phyloP scores from a whole-genome alignment of 768 basidiomycete genomes.

The Tephrocybe sp. region DNA sequence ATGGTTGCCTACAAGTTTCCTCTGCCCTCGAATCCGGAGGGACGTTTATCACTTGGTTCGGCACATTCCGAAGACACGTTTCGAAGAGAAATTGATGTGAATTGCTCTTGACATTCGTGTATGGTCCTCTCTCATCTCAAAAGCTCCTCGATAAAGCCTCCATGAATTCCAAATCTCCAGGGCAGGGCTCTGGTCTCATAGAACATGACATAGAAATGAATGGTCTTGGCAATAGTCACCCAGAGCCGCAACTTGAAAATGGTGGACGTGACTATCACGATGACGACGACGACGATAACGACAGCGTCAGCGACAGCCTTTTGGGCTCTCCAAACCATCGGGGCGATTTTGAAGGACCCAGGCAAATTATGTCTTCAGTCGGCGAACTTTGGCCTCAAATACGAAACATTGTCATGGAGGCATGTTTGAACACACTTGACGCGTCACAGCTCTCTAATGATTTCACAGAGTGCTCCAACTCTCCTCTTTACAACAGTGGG shows the following conservation, averaged over 20 bases:
- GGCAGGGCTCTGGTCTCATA: slow-evolving; percentile 18
- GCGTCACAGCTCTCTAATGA: neutral
- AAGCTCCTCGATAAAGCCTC: neutral
- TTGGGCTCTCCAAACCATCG: slow-evolving; percentile 33
- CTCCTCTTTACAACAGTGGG: slow-evolving; percentile 82
- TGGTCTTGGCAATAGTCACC: slow-evolving; percentile 24
- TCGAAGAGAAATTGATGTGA: neutral
- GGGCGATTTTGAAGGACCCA: slow-evolving; percentile 24
- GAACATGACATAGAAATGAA: slow-evolving; percentile 37
- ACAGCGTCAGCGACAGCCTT: slow-evolving; percentile 40
- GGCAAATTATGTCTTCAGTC: slow-evolving; percentile 18
- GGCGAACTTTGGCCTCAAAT: slow-evolving; percentile 51
- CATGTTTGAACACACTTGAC: slow-evolving; percentile 28
- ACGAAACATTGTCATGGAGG: slow-evolving; percentile 68
- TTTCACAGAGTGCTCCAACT: slow-evolving; percentile 77
- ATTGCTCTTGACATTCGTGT: neutral
- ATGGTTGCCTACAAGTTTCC: too few species aligned
- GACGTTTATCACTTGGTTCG: too few species aligned
- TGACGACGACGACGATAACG: slow-evolving; percentile 32
- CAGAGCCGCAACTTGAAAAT: neutral
- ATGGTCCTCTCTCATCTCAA: neutral
- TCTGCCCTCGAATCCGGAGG: too few species aligned
- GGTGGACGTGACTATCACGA: slow-evolving; percentile 23
- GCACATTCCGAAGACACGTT: neutral
- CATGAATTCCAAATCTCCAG: slow-evolving; percentile 30